phyloP scores from a whole-genome alignment of 495 filamentous ascomycete genomes.

The Neurospora sp. region DNA sequence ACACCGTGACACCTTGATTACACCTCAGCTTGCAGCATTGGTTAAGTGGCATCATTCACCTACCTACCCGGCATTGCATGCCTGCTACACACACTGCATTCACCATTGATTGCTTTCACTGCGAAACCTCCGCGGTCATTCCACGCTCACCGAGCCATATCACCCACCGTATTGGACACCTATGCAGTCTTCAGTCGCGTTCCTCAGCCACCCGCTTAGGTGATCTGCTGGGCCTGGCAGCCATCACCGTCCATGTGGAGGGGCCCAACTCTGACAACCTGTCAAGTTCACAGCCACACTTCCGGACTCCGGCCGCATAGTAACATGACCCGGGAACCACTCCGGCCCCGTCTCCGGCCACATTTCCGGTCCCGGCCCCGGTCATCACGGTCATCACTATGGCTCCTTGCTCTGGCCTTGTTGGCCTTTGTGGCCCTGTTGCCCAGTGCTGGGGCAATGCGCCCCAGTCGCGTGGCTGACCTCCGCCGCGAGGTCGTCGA shows the following conservation, averaged over 20 bases:
- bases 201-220: neutral
- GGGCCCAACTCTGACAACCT: neutral
- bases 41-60: neutral
- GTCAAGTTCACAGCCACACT: neutral
- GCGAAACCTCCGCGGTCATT: neutral
- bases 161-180: neutral
- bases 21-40: neutral
- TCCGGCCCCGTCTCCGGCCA: neutral
- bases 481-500: constrained; percentile 66
- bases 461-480: constrained; percentile 35
- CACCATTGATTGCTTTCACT: neutral
- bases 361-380: neutral
- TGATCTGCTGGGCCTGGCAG: neutral
- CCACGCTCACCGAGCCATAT: neutral
- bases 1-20: neutral
- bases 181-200: neutral
- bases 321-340: neutral
- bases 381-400: neutral
- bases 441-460: constrained; percentile 36
- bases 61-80: neutral
- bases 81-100: neutral
- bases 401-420: constrained; percentile 1
- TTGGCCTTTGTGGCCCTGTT: constrained; percentile 21
- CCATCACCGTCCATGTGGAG: neutral
- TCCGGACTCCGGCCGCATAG: neutral